Percentiles rank a stretch among this genome's conserved stretches.
Evolutionary conservation across 2,329 filamentous ascomycete species (phyloP).

Genomic region (Cercospora sesami): DNA sequence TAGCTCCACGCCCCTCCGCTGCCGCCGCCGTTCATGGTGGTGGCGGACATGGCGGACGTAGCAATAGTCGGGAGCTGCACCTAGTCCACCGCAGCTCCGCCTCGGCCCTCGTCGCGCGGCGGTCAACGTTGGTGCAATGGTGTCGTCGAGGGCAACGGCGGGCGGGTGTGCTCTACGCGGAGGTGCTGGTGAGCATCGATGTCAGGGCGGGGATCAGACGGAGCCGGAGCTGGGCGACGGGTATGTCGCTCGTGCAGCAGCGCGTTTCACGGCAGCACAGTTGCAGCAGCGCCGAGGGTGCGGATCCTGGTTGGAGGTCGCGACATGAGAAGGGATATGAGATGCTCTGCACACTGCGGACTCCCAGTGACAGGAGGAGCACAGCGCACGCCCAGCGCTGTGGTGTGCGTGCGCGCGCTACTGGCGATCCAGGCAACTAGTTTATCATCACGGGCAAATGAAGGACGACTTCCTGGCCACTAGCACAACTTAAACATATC

Average conservation of each 20-base stretch:
- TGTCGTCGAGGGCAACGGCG: not conserved
- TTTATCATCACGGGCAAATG: not conserved
- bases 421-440: not conserved
- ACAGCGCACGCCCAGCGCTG: not conserved
- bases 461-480: not conserved
- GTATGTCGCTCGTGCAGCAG: not conserved
- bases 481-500: not conserved
- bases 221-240: not conserved
- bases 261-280: not conserved
- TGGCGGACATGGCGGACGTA: not conserved
- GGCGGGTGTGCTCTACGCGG: not conserved
- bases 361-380: not conserved
- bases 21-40: slow-evolving; percentile 17
- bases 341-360: not conserved
- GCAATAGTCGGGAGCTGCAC: not conserved
- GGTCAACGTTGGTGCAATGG: not conserved
- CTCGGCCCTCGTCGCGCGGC: not conserved
- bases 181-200: not conserved
- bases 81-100: not conserved
- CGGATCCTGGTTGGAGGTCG: not conserved
- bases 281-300: not conserved
- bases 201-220: not conserved
- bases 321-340: not conserved
- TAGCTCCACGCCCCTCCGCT: slow-evolving; percentile 27
- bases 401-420: not conserved